Conservation (phyloP, 495 filamentous ascomycete genomes). For the Rusavskia elegans region DNA sequence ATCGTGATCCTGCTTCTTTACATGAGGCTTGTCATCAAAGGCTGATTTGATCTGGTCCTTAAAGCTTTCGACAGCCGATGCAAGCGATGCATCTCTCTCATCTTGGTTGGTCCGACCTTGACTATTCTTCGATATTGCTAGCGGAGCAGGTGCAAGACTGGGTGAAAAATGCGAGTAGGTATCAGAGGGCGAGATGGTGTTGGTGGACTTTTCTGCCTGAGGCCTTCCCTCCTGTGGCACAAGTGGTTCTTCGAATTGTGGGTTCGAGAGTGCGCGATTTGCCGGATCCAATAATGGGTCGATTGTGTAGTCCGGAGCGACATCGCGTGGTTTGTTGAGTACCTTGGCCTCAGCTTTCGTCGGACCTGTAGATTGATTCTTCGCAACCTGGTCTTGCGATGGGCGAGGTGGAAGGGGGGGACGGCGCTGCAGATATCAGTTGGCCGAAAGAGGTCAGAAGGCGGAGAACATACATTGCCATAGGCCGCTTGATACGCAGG, state of each 20-base stretch:
- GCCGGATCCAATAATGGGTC: neutral
- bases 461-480: constrained; percentile 1
- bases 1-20: neutral
- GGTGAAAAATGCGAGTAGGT: too few species aligned
- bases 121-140: too few species aligned
- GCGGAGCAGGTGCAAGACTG: too few species aligned
- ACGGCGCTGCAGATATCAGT: neutral
- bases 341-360: neutral
- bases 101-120: too few species aligned
- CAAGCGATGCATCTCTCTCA: neutral
- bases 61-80: neutral
- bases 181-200: neutral
- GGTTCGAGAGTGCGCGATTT: neutral
- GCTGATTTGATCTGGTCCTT: neutral
- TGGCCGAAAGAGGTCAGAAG: too few species aligned
- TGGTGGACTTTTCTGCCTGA: neutral
- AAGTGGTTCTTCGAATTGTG: too few species aligned
- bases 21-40: neutral
- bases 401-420: neutral
- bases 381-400: neutral
- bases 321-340: neutral
- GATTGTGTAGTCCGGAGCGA: neutral
- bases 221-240: neutral
- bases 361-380: neutral
- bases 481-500: constrained; percentile 8